These are phyloP conservation scores for Pyracantha coccinea DNA, from an alignment of 331 rosid species.

Conservation along the genomic window DNA sequence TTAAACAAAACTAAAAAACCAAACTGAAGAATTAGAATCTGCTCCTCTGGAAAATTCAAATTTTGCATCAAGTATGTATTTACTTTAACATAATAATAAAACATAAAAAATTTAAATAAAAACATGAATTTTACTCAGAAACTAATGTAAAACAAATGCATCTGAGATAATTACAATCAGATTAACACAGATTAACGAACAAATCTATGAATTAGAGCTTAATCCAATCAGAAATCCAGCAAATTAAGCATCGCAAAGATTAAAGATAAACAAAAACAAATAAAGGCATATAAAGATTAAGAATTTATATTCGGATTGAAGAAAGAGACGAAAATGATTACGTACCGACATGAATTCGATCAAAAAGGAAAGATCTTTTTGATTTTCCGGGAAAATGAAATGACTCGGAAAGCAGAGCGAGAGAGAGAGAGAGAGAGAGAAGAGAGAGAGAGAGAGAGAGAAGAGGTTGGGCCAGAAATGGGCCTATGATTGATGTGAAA, in stretches of 20 bases:
- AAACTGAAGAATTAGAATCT: background rate
- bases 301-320: background rate
- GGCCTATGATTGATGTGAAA: conserved; percentile 27
- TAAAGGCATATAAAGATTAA: background rate
- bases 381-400: conserved; percentile 20
- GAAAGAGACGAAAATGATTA: background rate
- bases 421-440: background rate
- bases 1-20: background rate
- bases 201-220: conserved; percentile 10
- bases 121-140: background rate
- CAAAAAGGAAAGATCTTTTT: conserved; percentile 9
- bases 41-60: background rate
- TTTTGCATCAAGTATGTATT: background rate
- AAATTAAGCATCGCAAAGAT: background rate
- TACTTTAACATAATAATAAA: background rate
- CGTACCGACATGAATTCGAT: conserved; percentile 85
- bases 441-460: background rate
- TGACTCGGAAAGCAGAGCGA: conserved; percentile 13
- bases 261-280: background rate
- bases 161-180: background rate
- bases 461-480: conserved; percentile 50
- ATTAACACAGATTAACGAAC: background rate
- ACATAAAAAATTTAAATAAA: background rate
- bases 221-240: conserved; percentile 32
- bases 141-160: background rate